Percentiles rank a stretch among this genome's conserved stretches.
These are phyloP conservation scores for Fragosphaeria purpurea DNA, from an alignment of 2,329 filamentous ascomycete genomes.

Conservation along the genomic window DNA sequence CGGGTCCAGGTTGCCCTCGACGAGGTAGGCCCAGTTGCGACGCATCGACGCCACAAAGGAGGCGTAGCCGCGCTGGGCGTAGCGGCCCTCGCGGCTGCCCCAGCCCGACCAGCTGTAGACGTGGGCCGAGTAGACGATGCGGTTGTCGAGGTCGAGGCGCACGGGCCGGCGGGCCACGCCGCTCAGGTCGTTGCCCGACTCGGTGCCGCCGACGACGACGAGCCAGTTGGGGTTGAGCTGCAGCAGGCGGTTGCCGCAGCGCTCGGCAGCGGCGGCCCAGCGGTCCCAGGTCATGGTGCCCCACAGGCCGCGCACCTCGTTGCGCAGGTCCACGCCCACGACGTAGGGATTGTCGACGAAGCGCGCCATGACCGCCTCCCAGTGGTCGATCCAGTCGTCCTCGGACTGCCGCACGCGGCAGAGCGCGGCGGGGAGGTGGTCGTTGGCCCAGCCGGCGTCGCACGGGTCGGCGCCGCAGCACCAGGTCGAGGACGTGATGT, in stretches of 20 bases:
- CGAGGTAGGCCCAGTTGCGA: constrained; percentile 55
- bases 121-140: constrained; percentile 58
- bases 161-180: constrained; percentile 47
- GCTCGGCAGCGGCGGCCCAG: constrained; percentile 56
- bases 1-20: constrained; percentile 44
- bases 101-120: constrained; percentile 63
- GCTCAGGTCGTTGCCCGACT: constrained; percentile 55
- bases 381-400: constrained; percentile 55
- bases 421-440: constrained; percentile 44
- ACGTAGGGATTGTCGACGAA: constrained; percentile 50
- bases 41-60: constrained; percentile 56
- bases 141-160: constrained; percentile 41
- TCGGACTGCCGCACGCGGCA: constrained; percentile 55
- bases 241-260: constrained; percentile 50
- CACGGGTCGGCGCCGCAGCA: constrained; percentile 60
- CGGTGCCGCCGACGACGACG: constrained; percentile 57
- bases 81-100: constrained; percentile 51
- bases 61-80: constrained; percentile 48
- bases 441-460: constrained; percentile 57
- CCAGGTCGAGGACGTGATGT: constrained; percentile 60
- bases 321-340: constrained; percentile 56
- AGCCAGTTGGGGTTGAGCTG: constrained; percentile 53
- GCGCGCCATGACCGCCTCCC: constrained; percentile 53
- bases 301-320: constrained; percentile 60
- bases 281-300: constrained; percentile 57